Evolutionary conservation across 2,329 filamentous ascomycete genomes (phyloP).

Genomic region (Hypoxylon sp.): DNA sequence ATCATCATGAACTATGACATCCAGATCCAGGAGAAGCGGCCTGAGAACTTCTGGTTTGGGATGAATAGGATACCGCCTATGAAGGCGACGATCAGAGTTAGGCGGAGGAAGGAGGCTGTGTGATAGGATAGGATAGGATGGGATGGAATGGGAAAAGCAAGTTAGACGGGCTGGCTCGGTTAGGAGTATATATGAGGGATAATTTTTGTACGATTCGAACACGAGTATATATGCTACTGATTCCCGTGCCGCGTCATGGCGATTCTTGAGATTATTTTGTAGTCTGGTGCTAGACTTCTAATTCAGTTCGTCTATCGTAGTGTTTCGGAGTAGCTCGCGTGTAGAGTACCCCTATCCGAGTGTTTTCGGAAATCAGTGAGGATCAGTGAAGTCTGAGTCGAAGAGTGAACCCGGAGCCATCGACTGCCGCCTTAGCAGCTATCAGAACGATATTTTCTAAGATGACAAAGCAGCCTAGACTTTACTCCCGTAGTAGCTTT

Average conservation of each 20-base stretch:
- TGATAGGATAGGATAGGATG: slow-evolving; percentile 4
- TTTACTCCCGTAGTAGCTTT: neutral
- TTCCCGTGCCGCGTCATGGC: neutral
- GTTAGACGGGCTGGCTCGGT: neutral
- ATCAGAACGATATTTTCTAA: too few relatives aligned
- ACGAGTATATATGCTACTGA: too few relatives aligned
- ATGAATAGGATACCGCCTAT: slow-evolving; percentile 51
- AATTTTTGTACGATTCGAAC: neutral
- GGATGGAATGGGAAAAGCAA: neutral
- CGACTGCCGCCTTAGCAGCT: neutral
- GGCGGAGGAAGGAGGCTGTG: slow-evolving; percentile 37
- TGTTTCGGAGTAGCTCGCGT: neutral
- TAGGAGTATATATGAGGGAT: neutral
- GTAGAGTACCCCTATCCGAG: neutral
- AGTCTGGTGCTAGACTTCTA: neutral
- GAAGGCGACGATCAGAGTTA: slow-evolving; percentile 50
- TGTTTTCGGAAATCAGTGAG: neutral
- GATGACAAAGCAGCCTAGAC: neutral
- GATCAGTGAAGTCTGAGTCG: neutral
- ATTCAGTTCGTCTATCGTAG: neutral
- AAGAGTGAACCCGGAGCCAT: neutral
- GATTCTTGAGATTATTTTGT: neutral
- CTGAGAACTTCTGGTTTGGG: slow-evolving; percentile 54
- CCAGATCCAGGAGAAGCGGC: slow-evolving; percentile 48
- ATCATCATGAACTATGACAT: slow-evolving; percentile 50